Conservation (phyloP, 768 basidiomycete genomes). For the Panellus pusillus region DNA sequence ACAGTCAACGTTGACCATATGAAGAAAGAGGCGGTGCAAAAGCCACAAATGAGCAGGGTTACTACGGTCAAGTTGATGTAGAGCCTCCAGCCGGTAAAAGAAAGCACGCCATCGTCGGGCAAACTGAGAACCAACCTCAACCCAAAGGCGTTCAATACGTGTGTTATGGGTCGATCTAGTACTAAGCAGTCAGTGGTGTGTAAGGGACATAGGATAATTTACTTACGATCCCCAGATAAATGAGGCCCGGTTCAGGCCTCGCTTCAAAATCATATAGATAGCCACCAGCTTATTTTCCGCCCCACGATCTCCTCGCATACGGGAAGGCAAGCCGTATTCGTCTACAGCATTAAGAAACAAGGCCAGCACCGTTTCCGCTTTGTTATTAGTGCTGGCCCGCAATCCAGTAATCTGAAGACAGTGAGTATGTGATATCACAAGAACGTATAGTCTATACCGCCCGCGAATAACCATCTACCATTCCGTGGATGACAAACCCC, state of each 20-base stretch:
- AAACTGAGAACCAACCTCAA: slow-evolving; percentile 1
- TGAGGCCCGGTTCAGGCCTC: slow-evolving; percentile 19
- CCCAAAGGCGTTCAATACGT: not conserved
- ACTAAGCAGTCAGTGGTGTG: slow-evolving; percentile 22
- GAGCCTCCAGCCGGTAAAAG: slow-evolving; percentile 26
- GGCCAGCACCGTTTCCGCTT: not conserved
- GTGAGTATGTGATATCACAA: not conserved
- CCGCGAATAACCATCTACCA: slow-evolving; percentile 31
- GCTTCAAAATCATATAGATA: slow-evolving; percentile 24
- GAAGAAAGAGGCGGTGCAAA: slow-evolving; percentile 31
- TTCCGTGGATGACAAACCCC: slow-evolving; percentile 28
- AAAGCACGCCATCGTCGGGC: slow-evolving; percentile 20
- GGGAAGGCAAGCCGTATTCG: slow-evolving; percentile 14
- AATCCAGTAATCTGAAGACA: not conserved
- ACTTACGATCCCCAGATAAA: slow-evolving; percentile 19
- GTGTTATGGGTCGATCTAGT: not conserved
- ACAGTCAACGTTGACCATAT: not conserved
- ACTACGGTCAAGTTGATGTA: slow-evolving; percentile 23
- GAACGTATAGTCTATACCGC: slow-evolving; percentile 18
- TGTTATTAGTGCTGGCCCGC: slow-evolving; percentile 14
- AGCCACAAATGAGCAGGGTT: slow-evolving; percentile 33
- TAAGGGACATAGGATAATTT: slow-evolving; percentile 28
- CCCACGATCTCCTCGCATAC: slow-evolving; percentile 24
- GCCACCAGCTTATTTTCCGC: slow-evolving; percentile 27
- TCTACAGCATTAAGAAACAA: slow-evolving; percentile 1